These are phyloP conservation scores for Tulasnella sp. DNA, from an alignment of 768 basidiomycete species.

Conservation along the genomic window DNA sequence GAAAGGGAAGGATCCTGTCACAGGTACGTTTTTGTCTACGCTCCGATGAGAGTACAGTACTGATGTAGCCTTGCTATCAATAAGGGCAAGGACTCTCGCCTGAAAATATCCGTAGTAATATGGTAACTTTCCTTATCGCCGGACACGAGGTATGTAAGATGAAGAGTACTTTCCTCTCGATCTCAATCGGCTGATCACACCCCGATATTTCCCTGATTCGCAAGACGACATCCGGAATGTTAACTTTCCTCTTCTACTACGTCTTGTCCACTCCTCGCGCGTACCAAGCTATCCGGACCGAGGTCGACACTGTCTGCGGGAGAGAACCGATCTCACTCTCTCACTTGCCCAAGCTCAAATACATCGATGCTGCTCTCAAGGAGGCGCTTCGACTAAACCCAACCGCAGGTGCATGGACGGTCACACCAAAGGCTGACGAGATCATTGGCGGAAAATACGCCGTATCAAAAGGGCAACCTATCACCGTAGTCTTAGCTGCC, in stretches of 20 bases:
- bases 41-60: no score
- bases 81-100: slow-evolving; percentile 26
- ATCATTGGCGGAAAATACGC: slow-evolving; percentile 34
- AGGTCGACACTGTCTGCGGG: slow-evolving; percentile 38
- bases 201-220: not conserved
- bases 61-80: no score
- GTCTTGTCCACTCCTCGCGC: slow-evolving; percentile 36
- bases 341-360: slow-evolving; percentile 36
- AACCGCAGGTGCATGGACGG: slow-evolving; percentile 30
- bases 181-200: not conserved
- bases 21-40: slow-evolving; percentile 28
- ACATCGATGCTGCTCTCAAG: slow-evolving; percentile 30
- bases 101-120: slow-evolving; percentile 35
- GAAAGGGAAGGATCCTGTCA: slow-evolving; percentile 34
- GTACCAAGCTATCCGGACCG: slow-evolving; percentile 35
- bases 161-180: no score
- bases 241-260: slow-evolving; percentile 34
- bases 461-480: slow-evolving; percentile 27
- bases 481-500: slow-evolving; percentile 23
- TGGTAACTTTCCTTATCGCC: slow-evolving; percentile 41
- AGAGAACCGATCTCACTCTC: slow-evolving; percentile 28
- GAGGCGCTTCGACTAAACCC: slow-evolving; percentile 32
- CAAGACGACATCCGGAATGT: not conserved
- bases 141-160: slow-evolving; percentile 30
- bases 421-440: slow-evolving; percentile 30